Conservation (phyloP, 495 filamentous ascomycete genomes). For the Aspergillus sclerotioniger region DNA sequence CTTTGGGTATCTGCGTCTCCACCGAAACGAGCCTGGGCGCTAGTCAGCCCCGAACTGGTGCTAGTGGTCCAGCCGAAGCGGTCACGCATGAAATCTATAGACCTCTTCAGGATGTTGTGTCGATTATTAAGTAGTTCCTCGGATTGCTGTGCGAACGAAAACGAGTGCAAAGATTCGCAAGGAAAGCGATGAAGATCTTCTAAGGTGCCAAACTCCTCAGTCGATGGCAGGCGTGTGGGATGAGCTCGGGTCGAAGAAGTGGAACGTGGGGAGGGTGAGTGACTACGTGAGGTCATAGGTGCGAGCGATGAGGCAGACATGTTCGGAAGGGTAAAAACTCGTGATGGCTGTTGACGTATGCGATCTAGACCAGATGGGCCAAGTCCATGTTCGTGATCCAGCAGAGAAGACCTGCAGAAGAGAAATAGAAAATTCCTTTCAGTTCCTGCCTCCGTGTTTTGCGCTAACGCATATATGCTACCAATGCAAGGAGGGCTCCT, state of each 20-base stretch:
- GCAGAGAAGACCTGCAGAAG: slow-evolving; percentile 59
- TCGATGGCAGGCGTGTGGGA: slow-evolving; percentile 58
- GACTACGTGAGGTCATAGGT: slow-evolving; percentile 49
- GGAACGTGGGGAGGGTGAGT: slow-evolving; percentile 57
- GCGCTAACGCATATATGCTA: slow-evolving; percentile 11
- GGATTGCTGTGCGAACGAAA: slow-evolving; percentile 96
- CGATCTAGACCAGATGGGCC: slow-evolving; percentile 79
- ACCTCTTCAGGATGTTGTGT: slow-evolving; percentile 90
- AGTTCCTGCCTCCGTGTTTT: slow-evolving; percentile 36
- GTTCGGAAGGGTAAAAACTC: slow-evolving; percentile 64
- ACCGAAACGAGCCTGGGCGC: slow-evolving; percentile 75
- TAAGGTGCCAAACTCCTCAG: slow-evolving; percentile 64
- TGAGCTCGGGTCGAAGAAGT: slow-evolving; percentile 52
- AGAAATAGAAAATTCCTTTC: slow-evolving; percentile 60
- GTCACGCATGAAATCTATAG: slow-evolving; percentile 97
- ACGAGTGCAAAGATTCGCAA: slow-evolving; percentile 94
- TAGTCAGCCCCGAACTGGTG: slow-evolving; percentile 59
- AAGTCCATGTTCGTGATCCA: slow-evolving; percentile 62
- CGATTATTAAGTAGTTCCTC: slow-evolving; percentile 86
- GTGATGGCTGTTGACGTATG: slow-evolving; percentile 80
- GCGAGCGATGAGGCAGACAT: slow-evolving; percentile 62
- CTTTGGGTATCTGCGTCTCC: slow-evolving; percentile 86
- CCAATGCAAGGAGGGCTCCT: slow-evolving; percentile 22
- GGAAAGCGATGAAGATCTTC: slow-evolving; percentile 93
- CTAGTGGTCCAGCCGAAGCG: slow-evolving; percentile 76